Conservation (phyloP, 257 asterid genomes). For the Nicotiana sylvestris region DNA sequence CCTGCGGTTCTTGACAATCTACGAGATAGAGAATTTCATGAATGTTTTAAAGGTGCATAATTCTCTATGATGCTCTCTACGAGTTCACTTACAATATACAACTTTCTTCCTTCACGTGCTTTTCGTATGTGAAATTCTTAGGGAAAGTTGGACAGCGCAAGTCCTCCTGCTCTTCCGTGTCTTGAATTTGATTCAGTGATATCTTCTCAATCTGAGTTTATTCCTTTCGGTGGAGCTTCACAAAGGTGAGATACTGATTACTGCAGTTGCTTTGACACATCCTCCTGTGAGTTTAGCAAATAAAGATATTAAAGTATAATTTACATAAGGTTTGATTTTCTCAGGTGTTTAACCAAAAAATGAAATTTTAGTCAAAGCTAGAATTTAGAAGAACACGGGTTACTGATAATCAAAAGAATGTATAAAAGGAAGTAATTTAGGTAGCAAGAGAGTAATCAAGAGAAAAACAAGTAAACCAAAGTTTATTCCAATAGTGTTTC, state of each 20-base stretch:
- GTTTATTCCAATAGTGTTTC: no score
- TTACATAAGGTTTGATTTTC: background rate
- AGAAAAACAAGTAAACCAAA: no score
- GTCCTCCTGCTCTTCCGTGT: conserved; percentile 28
- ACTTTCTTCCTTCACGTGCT: background rate
- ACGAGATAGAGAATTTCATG: conserved; percentile 62
- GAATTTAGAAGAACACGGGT: no score
- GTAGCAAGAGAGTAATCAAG: no score
- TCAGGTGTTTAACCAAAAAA: background rate
- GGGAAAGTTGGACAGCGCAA: conserved; percentile 44
- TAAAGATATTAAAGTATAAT: background rate
- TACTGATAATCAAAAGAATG: no score
- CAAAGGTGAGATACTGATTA: conserved; percentile 27
- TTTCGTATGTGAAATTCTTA: conserved; percentile 22
- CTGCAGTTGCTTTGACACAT: background rate
- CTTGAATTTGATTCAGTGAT: conserved; percentile 32
- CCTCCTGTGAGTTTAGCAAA: background rate
- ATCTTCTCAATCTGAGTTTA: conserved; percentile 65
- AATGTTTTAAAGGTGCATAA: conserved; percentile 52
- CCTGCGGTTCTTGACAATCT: conserved; percentile 42
- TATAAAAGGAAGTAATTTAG: no score
- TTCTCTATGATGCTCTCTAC: background rate
- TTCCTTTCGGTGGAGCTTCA: conserved; percentile 40
- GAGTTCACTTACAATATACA: conserved; percentile 1
- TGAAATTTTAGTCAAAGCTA: no score